Evolutionary conservation across 306 rosid species (phyloP).

Genomic region (Prunus salicina): DNA sequence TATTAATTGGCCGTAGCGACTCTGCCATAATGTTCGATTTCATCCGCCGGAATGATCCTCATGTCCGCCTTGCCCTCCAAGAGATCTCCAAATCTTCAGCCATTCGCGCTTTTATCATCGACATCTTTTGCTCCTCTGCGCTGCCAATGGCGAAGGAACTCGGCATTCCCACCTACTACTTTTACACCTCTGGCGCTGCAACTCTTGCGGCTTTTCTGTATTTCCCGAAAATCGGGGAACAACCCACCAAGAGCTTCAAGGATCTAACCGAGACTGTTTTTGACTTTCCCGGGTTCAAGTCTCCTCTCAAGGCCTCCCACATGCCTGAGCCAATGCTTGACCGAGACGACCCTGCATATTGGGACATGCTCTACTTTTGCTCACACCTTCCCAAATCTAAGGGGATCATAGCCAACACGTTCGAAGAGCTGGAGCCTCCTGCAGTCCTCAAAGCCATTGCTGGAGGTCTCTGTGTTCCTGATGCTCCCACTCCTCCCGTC

Average conservation of each 20-base stretch:
- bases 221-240: constrained; percentile 4
- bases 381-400: neutral
- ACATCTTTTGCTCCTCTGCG: constrained; percentile 21
- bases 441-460: neutral
- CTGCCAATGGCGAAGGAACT: constrained; percentile 11
- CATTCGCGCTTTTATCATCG: constrained; percentile 28
- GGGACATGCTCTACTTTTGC: neutral
- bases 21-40: neutral
- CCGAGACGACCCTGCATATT: constrained; percentile 8
- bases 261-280: neutral
- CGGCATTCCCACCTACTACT: constrained; percentile 26
- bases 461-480: constrained; percentile 18
- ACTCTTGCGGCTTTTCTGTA: constrained; percentile 9
- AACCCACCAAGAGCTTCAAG: constrained; percentile 9
- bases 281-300: constrained; percentile 7
- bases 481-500: constrained; percentile 24
- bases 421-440: constrained; percentile 26
- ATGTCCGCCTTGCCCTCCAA: constrained; percentile 8
- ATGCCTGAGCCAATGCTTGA: constrained; percentile 1
- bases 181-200: constrained; percentile 25
- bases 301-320: neutral
- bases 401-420: constrained; percentile 27
- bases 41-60: constrained; percentile 14
- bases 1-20: neutral
- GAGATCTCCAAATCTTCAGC: constrained; percentile 6